These are phyloP conservation scores for Pythium chondricola DNA, from an alignment of 352 stramenopile species.

Conservation along the genomic window DNA sequence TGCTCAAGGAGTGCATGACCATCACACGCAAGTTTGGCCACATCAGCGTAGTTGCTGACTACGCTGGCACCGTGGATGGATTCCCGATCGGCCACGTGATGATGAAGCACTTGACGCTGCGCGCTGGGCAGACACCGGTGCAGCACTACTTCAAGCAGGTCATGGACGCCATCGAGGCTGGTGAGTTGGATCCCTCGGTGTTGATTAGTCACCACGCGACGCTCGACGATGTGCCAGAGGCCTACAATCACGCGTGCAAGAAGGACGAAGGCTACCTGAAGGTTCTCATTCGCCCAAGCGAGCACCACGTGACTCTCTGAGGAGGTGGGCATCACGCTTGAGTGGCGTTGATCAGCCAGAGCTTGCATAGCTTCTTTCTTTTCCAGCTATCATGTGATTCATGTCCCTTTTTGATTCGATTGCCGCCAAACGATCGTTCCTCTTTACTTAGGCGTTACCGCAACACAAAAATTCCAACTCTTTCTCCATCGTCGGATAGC, in stretches of 20 bases:
- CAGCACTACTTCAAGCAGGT: constrained; percentile 58
- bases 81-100: constrained; percentile 57
- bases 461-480: too few relatives aligned
- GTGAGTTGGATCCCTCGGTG: constrained; percentile 43
- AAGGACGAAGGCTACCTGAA: constrained; percentile 60
- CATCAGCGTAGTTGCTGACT: constrained; percentile 50
- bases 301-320: neutral
- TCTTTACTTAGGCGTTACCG: too few relatives aligned
- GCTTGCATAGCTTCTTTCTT: too few relatives aligned
- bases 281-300: constrained; percentile 36
- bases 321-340: neutral
- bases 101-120: constrained; percentile 54
- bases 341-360: too few relatives aligned
- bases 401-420: too few relatives aligned
- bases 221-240: constrained; percentile 47
- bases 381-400: too few relatives aligned
- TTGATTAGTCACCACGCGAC: constrained; percentile 50
- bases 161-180: constrained; percentile 43
- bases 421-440: too few relatives aligned
- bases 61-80: constrained; percentile 27
- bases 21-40: constrained; percentile 52
- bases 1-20: constrained; percentile 54
- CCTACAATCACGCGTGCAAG: constrained; percentile 43
- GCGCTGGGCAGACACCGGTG: constrained; percentile 36
- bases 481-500: too few relatives aligned